phyloP scores from a whole-genome alignment of 2,329 filamentous ascomycete genomes.

The Fusarium ambrosium region DNA sequence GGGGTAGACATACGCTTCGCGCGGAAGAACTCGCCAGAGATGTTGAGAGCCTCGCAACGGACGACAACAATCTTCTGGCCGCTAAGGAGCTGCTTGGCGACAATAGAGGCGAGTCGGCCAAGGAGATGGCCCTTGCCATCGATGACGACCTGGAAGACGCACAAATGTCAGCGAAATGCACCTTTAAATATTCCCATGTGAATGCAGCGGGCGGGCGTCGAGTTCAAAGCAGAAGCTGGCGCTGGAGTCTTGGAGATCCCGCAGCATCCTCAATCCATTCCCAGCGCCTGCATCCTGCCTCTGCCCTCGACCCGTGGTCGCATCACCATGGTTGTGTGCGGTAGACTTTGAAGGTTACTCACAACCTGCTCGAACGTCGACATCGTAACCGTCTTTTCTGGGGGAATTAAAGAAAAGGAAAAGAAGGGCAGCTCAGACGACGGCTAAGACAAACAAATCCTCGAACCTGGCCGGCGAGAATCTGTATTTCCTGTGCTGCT shows the following conservation, averaged over 20 bases:
- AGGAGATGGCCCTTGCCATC: constrained; percentile 99
- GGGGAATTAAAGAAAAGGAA: constrained; percentile 47
- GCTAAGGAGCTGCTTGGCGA: constrained; percentile 98
- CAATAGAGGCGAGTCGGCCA: constrained; percentile 96
- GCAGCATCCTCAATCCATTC: constrained; percentile 34
- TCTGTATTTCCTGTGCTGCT: constrained; percentile 56
- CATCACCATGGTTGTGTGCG: constrained; percentile 36
- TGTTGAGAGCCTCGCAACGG: constrained; percentile 99
- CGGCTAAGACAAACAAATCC: constrained; percentile 53
- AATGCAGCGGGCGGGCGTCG: constrained; percentile 30
- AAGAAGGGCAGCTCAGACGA: constrained; percentile 53
- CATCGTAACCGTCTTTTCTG: constrained; percentile 65
- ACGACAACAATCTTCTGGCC: constrained; percentile 99
- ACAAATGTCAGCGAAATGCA: constrained; percentile 42
- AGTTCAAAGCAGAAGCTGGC: constrained; percentile 27
- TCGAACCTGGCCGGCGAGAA: constrained; percentile 56
- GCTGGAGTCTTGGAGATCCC: constrained; percentile 26
- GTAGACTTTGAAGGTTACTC: constrained; percentile 59
- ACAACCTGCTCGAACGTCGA: constrained; percentile 79
- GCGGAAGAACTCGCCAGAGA: constrained; percentile 99
- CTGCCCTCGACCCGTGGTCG: constrained; percentile 30
- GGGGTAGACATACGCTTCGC: constrained; percentile 89
- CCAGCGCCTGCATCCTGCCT: constrained; percentile 28
- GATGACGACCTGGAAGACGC: constrained; percentile 83
- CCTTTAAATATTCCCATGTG: constrained; percentile 37